Base-by-base conservation (phyloP, 345 rosid genomes). In the rapeseed (Brassica napus) region DNA sequence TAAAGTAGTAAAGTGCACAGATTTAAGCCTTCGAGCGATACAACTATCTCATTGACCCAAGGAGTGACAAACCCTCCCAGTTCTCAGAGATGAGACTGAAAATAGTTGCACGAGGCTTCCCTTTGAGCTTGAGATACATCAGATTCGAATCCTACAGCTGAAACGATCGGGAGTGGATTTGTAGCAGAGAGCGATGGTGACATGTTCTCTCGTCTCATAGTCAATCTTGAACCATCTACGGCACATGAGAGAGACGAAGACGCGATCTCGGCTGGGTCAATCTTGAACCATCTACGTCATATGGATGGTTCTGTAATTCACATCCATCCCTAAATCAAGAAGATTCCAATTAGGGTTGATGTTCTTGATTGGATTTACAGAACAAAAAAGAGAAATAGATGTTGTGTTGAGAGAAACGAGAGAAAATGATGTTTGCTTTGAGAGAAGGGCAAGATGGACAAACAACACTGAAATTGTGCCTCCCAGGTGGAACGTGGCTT, bases 91-190 rank as follows among this genome's bases (percentile, higher is more conserved):
- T 93, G 32, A 91, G 78, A 70, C 90, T 93, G 64, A 95, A 93
- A 97, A 95, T 90, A 12, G 98, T 96, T 0, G 98, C 97, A 65
- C 99, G 52, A 0, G 98, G 98, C 85, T 91, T 93, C 9, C 97
- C 99, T 75, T 95, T 95, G 39, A 95, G 77, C 81, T 86, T 88
- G 66, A 95, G 75, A 14, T 98, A 95, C 78, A 92, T 97, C 8
- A 95, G 80, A 73, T 87, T 84, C 2, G 26, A 30, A 93, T 91
- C 3, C 99, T 85, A 11, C 82, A 85, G 30, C 92, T 83, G 3
- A 93, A 65, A 52, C 90, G 89, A 34, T 88, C 92, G 4, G 98
- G 96, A 1, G 84, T 91, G 3, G 97, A 84, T 28, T 94, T 84
- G 76, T 95, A 93, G 72, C 98, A 95, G 0, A 89, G 69, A n/a